Base-by-base conservation (phyloP, 805 yeast genomes). In the Schizosaccharomyces lindneri region DNA sequence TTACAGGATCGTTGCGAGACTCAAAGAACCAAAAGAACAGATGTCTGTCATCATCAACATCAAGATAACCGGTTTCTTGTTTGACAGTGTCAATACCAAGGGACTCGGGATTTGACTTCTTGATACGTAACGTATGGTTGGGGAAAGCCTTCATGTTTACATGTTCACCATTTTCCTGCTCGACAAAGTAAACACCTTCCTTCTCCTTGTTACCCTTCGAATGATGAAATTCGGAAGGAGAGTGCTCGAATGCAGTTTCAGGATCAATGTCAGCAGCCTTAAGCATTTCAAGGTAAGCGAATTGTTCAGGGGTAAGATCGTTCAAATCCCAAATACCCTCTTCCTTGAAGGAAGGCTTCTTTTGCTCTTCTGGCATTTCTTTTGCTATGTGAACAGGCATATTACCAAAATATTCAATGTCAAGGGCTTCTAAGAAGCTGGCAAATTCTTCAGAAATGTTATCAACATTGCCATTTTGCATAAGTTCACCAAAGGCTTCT, bases 1-100 rank as follows among this genome's bases (percentile, higher is more conserved):
- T 85, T 62, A 71, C 73, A 3, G 97, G 97, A 70, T 87, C 87
- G 68, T 83, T 83, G 74, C 96, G 81, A 61, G 94, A 84, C 72
- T 89, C 97, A 67, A 90, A 90, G 68, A 84, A 83, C 95, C 66
- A 88, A 75, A 82, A 90, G 72, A 89, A 90, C 71, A 89, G 83
- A 72, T 86, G 94, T 73, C 88, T 89, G 66, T 82, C 87, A 61
- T 83, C 86, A 63, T 81, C 83, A 57, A 82, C 80, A 68, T 82
- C 85, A 66, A 84, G 73, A 70, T 84, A 84, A 46, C 93, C 93
- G 24, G 85, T 75, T 68, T 81, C 81, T 71, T 84, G 90, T 63
- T 83, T 81, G 60, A 87, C 95, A 5, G 76, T 72, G 73, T 90
- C 97, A 63, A 57, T 57, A 41, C 60, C 60, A 41, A 57, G 60